A percentile compares a stretch with the other conserved stretches of the same genome.
Evolutionary conservation across 2,329 filamentous ascomycete genomes (phyloP).

Genomic region (Escovopsis sp.): DNA sequence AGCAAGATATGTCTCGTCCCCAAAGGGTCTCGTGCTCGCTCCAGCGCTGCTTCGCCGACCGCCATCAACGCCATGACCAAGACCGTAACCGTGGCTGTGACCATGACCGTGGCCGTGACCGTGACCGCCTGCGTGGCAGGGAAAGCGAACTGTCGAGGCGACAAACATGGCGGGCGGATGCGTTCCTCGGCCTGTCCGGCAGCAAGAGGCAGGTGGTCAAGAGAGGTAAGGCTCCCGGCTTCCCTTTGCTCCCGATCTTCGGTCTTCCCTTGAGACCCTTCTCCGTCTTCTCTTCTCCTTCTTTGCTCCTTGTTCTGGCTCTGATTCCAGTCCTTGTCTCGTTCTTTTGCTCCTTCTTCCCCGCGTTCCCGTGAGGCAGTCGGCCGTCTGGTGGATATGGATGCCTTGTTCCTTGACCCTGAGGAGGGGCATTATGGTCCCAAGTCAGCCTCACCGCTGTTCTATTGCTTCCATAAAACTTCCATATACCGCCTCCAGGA

Average conservation of each 20-base stretch:
- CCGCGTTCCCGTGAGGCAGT: background rate
- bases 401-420: too few species aligned
- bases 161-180: slow-evolving; percentile 1
- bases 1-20: background rate
- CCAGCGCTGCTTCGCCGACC: background rate
- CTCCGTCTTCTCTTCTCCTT: too few species aligned
- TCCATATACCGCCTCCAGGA: slow-evolving; percentile 1
- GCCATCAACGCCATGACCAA: background rate
- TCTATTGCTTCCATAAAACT: background rate
- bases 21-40: background rate
- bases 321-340: background rate
- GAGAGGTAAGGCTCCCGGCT: background rate
- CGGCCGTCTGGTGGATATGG: background rate
- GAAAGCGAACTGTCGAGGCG: background rate
- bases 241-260: too few species aligned
- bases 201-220: background rate
- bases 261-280: too few species aligned
- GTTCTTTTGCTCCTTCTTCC: background rate
- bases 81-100: background rate
- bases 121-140: background rate
- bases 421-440: too few species aligned
- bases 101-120: background rate
- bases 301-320: background rate
- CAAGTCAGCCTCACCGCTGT: slow-evolving; percentile 3
- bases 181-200: background rate